Base-by-base conservation (phyloP, 225 moss, liverwort and hornwort species). In the Anthoceros angustus region DNA sequence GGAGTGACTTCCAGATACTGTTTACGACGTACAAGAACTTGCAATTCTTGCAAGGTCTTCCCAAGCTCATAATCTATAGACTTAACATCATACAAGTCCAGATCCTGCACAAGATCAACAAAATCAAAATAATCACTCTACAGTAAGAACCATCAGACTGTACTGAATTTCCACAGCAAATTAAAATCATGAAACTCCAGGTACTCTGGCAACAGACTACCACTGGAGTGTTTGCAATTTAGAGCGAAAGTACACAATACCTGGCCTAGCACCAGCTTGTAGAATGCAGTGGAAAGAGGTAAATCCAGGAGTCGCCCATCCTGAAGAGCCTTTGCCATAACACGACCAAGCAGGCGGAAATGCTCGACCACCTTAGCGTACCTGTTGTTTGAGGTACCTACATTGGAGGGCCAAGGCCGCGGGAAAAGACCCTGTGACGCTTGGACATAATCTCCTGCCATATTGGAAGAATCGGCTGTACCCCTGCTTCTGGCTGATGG, bases 221-320 rank as follows among this genome's bases (percentile, higher is more conserved):
- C 23, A 18, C 5, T 5, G 18, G 18, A 23, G 2, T 60, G 55
- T 23, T 23, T 16, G 8, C 55, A n/a, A n/a, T n/a, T n/a, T n/a
- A 60, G 55, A 64, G 39, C 26, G 38, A 7, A 20, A 0, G 42
- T 12, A 67, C 7, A 16, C 0, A 4, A 45, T 74, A 84, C 98
- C 98, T 98, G 88, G 66, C 98, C 98, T 39, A 98, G 77, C 42
- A 89, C 82, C 63, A 98, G 78, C 78, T 98, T 98, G 75, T 98
- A 98, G 43, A 98, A 89, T 7, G 87, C 71, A 45, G 73, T 77
- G 25, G 92, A 92, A 39, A 98, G 26, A 41, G 92, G 92, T 69
- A 98, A 69, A 64, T 98, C 98, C 71, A 98, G 71, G 55, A 98
- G 71, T 20, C 92, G 92, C 46, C 92, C 92, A 72, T 98, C 98